Base-by-base conservation (phyloP, 2,329 filamentous ascomycete species). In the Corinectria fuckeliana region DNA sequence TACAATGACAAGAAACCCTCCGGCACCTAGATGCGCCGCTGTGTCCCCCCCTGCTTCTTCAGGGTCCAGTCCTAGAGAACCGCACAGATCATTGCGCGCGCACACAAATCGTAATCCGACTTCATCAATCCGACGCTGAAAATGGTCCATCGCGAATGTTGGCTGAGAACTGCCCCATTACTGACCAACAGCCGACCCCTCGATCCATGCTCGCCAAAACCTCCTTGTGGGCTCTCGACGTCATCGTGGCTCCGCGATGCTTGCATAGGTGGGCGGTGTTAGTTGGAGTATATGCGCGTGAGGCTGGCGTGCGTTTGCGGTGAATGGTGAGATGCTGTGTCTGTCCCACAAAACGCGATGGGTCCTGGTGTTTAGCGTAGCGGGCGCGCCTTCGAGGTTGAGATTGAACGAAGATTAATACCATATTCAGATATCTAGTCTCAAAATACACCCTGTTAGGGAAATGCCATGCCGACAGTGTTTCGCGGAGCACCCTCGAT, bases 331-430 rank as follows among this genome's bases (percentile, higher is more conserved):
- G 56, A 41, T 64, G 41, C 55, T 10, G n/a, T 36, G 32, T 50
- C 50, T 30, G 58, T 65, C 50, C 58, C 57, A 62, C 61, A 39
- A 44, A 34, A 38, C 25, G 44, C 41, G 57, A 65, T 44, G 62
- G 60, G 51, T 50, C 60, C 56, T 63, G 62, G 48, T 60, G 60
- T 51, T 53, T 70, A 70, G 67, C 50, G 64, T 23, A 20, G 64
- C 42, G 23, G 21, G 60, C 63, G 69, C 58, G 50, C 50, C 61
- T 69, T 68, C 63, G 61, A 68, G 69, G 44, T 42, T 52, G 58
- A 63, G 41, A 58, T 51, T 59, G 58, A 58, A 56, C 56, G 67
- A 69, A 67, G 64, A 69, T 67, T 62, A 66, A 58, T 49, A 44
- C 66, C 60, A 63, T 39, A 63, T 65, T 44, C 32, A 56, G 59